Evolutionary conservation across 352 stramenopile species (phyloP), one percentile per base, ranked within the genome.

Genomic region (Phytophthora idaei): DNA sequence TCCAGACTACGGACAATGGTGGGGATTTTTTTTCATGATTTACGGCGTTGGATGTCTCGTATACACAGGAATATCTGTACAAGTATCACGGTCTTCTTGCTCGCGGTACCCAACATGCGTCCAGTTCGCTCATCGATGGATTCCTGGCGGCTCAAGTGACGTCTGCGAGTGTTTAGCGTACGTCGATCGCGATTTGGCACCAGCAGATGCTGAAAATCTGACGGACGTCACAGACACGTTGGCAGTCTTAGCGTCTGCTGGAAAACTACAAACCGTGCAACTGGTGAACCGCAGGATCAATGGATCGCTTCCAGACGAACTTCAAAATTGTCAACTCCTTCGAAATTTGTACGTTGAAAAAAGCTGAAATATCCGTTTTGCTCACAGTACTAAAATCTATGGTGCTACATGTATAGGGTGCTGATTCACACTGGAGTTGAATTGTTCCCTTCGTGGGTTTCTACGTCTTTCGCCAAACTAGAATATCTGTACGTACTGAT

Each of bases 371-470:
- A 34, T 34, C 31, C 31, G 31, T 34, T 34, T 7, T 34, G 2
- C 31, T 34, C 4, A 7, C 31, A 34, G 31, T 34, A 34, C 31
- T 39, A 39, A 39, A 39, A 5, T 36, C 36, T 21, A 21, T 21
- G 21, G 21, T 21, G 21, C 21, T 21, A 21, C 21, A 21, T 21
- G 21, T 25, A 21, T 21, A 77, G 70, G 10, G 59, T 77, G 1
- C 56, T 78, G 27, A 78, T 76, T 48, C 59, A 76, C 59, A 74
- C 67, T 3, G 63, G 55, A n/a, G 62, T 78, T 1, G 48, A 69
- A 48, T 7, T 39, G 5, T 60, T 78, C 25, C 71, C 71, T 7
- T 11, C 52, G 1, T 80, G 67, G 67, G 42, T 49, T 8, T 71
- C 44, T 6, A 15, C 52, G 0, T 63, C 64, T 0, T 77, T 80